Base-by-base conservation (phyloP, 2,329 filamentous ascomycete genomes). In the Ceratocystis lukuohia region DNA sequence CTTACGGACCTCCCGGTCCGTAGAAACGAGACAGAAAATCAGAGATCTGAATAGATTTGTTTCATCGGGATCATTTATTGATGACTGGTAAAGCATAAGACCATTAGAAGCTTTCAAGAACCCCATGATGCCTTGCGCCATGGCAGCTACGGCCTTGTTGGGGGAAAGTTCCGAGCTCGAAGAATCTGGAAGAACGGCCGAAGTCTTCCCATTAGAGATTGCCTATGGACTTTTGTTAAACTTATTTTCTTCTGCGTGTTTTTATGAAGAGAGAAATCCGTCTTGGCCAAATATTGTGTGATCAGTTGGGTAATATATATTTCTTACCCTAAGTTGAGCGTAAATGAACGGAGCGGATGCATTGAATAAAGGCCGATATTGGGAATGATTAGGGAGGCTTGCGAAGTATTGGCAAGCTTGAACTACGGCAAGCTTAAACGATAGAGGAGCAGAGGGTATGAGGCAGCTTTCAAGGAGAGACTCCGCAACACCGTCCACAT, bases 371-470 rank as follows among this genome's bases (percentile, higher is more conserved):
- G 77, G 77, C 48, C 78, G 74, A 69, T 84, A 87, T 61, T 77
- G 76, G 8, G 77, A 73, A 10, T 79, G 72, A 69, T 81, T 76
- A 3, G 76, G 74, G 67, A 82, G 77, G 63, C 79, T 77, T 7
- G 84, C 83, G 74, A 87, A 85, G 71, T 86, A 82, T 46, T 81
- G 80, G 70, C 84, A 87, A 10, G 81, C 82, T 71, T 84, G 83
- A 25, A 87, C 79, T 30, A 84, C 78, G 7, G 85, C 82, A 59
- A 86, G 78, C 72, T 86, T 86, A 74, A 86, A 87, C 64, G 76
- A 79, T 64, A 79, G 75, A 7, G 85, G 84, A 1, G 85, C 77
- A 65, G 77, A 79, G n/a, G 80, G 74, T 45, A 80, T 77, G 61
- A 87, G 78, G 69, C 85, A 88, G 7, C 77, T 75, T 61, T 82